These are phyloP conservation scores for Telfairia occidentalis DNA, from an alignment of 331 rosid species.

Conservation along the genomic window DNA sequence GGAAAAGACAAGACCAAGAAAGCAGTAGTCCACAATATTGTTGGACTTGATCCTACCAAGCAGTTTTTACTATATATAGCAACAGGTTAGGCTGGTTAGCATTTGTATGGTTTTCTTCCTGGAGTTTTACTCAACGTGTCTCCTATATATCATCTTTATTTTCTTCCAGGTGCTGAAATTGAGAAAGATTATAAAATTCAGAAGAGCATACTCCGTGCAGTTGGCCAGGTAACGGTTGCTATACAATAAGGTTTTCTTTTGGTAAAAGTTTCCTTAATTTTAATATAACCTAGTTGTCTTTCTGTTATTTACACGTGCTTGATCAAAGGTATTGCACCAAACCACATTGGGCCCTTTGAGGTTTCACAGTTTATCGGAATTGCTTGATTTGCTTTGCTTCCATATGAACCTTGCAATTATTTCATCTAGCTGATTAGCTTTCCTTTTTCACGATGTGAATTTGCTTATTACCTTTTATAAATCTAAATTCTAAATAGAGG, in stretches of 20 bases:
- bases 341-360: not conserved
- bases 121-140: slow-evolving; percentile 12
- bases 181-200: slow-evolving; percentile 83
- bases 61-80: slow-evolving; percentile 84
- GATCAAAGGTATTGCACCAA: not conserved
- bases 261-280: not conserved
- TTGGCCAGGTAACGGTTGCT: slow-evolving; percentile 50
- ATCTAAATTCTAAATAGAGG: not conserved
- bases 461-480: not conserved
- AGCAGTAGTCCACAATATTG: slow-evolving; percentile 58
- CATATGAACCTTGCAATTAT: not conserved
- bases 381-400: not conserved
- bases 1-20: slow-evolving; percentile 93
- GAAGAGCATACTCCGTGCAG: slow-evolving; percentile 76
- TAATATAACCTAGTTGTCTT: not conserved
- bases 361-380: not conserved
- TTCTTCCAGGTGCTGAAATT: slow-evolving; percentile 59
- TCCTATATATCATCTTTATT: slow-evolving; percentile 15
- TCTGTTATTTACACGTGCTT: not conserved
- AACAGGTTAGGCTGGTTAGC: slow-evolving; percentile 81
- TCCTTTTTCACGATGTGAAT: not conserved
- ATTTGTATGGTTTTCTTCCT: slow-evolving; percentile 2
- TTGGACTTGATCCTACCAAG: slow-evolving; percentile 83
- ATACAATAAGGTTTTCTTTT: not conserved
- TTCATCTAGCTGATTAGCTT: not conserved